phyloP scores from a whole-genome alignment of 225 moss, liverwort and hornwort species.

The Pleurozium schreberi region DNA sequence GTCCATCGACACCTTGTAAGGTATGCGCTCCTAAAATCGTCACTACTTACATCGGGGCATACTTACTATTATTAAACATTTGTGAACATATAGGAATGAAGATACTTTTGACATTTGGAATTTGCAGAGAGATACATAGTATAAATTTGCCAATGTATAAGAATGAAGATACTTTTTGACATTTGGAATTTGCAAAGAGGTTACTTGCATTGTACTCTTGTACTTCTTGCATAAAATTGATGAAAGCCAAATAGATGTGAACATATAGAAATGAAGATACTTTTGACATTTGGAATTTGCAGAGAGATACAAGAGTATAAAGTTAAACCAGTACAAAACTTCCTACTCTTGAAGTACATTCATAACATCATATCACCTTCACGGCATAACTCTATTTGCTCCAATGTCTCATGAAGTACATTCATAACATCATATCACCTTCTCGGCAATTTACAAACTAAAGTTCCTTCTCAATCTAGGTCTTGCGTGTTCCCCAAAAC shows the following conservation, averaged over 20 bases:
- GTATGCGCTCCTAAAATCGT: not conserved
- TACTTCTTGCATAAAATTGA: not conserved
- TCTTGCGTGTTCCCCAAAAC: fast-evolving
- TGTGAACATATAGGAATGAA: no score
- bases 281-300: not conserved
- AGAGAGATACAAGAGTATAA: not conserved
- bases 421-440: not conserved
- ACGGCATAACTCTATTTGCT: not conserved
- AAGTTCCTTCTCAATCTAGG: not conserved
- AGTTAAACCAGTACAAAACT: not conserved
- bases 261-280: not conserved
- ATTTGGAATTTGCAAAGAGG: no score
- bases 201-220: not conserved
- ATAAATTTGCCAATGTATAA: no score
- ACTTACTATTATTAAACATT: not conserved
- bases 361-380: no score
- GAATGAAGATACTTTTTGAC: no score
- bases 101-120: no score
- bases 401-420: not conserved
- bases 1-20: not conserved
- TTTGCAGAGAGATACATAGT: no score
- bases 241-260: not conserved
- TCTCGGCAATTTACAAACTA: not conserved
- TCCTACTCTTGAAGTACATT: not conserved
- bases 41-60: not conserved